Conservation (phyloP, 768 basidiomycete species). For the Leucocoprinus birnbaumii region DNA sequence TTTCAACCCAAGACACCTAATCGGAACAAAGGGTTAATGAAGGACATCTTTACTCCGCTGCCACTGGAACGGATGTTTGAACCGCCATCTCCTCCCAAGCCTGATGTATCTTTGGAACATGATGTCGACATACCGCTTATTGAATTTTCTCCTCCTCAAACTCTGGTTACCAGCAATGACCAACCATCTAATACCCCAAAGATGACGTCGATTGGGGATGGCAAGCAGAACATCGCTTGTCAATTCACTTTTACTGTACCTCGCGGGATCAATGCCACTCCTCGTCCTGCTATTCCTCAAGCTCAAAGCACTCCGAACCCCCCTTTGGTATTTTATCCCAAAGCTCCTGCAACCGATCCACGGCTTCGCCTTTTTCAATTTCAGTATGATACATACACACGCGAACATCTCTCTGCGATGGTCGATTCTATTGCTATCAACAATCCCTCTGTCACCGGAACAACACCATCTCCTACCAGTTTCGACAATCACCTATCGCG, state of each 20-base stretch:
- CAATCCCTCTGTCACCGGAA: slow-evolving; percentile 57
- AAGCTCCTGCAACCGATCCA: slow-evolving; percentile 56
- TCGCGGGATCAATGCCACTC: slow-evolving; percentile 25
- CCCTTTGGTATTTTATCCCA: slow-evolving; percentile 22
- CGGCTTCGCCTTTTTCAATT: slow-evolving; percentile 87
- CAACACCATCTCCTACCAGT: slow-evolving; percentile 45
- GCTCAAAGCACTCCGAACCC: slow-evolving; percentile 62
- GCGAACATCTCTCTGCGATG: slow-evolving; percentile 90
- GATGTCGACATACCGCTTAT: neutral
- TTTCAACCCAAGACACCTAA: slow-evolving; percentile 68
- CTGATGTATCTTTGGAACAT: neutral
- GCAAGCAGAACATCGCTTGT: slow-evolving; percentile 47
- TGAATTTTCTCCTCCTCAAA: neutral
- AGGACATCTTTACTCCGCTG: slow-evolving; percentile 86
- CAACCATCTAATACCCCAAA: slow-evolving; percentile 49
- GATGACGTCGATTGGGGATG: slow-evolving; percentile 42
- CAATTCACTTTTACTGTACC: slow-evolving; percentile 79
- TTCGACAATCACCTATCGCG: slow-evolving; percentile 42
- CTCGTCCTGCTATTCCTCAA: slow-evolving; percentile 40
- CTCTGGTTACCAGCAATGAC: slow-evolving; percentile 24
- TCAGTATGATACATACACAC: slow-evolving; percentile 94
- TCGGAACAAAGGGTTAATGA: slow-evolving; percentile 57
- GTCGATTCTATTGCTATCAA: slow-evolving; percentile 93
- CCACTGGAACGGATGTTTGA: slow-evolving; percentile 92
- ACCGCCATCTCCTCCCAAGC: slow-evolving; percentile 78